phyloP scores from a whole-genome alignment of 2,329 filamentous ascomycete genomes.

The Byssoonygena ceratinophila region DNA sequence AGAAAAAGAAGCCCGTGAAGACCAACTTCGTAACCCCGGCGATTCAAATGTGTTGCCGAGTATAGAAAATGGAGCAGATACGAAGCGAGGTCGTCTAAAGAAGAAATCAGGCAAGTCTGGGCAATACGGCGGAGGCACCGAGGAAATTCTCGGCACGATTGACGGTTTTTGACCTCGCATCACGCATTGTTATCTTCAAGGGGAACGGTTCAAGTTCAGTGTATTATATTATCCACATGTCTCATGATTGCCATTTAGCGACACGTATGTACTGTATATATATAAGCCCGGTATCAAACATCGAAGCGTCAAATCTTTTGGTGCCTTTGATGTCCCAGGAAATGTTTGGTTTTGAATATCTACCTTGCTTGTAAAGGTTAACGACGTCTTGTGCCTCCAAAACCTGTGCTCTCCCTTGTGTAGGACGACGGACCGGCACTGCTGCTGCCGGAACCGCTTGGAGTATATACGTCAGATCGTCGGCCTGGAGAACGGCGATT shows the following conservation, averaged over 20 bases:
- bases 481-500: conserved; percentile 16
- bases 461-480: background rate
- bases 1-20: conserved; percentile 37
- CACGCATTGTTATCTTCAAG: background rate
- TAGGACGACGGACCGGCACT: conserved; percentile 10
- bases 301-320: background rate
- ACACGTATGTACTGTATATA: background rate
- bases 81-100: conserved; percentile 18
- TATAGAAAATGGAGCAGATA: conserved; percentile 26
- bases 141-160: conserved; percentile 33
- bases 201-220: background rate
- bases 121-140: conserved; percentile 28
- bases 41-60: conserved; percentile 23
- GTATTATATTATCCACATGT: background rate
- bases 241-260: background rate
- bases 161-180: conserved; percentile 19
- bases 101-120: conserved; percentile 23
- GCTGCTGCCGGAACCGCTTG: conserved; percentile 4
- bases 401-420: conserved; percentile 15
- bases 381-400: conserved; percentile 15
- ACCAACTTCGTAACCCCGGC: conserved; percentile 34
- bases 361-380: background rate
- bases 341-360: background rate
- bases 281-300: background rate
- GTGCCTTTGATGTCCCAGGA: background rate